Evolutionary conservation across 306 rosid genomes (phyloP), one percentile per base, ranked within the genome.

Genomic region (Rubus idaeus): DNA sequence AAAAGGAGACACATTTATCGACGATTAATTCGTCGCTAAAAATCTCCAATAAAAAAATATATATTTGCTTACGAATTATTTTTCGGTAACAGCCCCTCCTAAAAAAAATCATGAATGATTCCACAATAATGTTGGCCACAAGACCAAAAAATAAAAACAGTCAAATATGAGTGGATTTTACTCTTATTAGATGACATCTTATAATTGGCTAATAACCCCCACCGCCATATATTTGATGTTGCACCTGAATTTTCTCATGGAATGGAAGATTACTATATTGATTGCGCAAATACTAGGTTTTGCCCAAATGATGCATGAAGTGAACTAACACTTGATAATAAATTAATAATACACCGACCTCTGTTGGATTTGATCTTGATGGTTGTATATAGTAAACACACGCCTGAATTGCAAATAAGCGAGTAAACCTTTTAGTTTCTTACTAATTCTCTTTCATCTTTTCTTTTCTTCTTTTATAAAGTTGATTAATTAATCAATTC

Each of bases 401-500:
- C 17, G 10, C 18, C 7, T 58, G 39, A 23, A 2, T 11, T 58
- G 39, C 37, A 23, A 21, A 57, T 57, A 13, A 61, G 42, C 44
- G 41, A 10, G 8, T 9, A 21, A 13, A 0, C n/a, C 44, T 30
- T 73, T 20, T 26, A 44, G 70, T 45, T 74, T 46, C 37, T 10
- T 9, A 58, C 78, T 30, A 30, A 12, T 49, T 21, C 23, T 53
- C 30, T 41, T 16, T 57, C 72, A 16, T 53, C 50, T 67, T 9
- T 44, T 40, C 39, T 68, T 0, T 37, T 67, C 2, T 49, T 26
- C 44, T 71, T 71, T 70, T 51, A 47, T 63, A 78, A 74, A 83
- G 79, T 41, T 41, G 41, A 69, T 78, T 17, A 37, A 47, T 60
- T n/a, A 49, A 82, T 70, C 41, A 50, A 42, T 39, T 68, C 60